Conservation (phyloP, 2,329 filamentous ascomycete species). For the Aspergillus fischeri region DNA sequence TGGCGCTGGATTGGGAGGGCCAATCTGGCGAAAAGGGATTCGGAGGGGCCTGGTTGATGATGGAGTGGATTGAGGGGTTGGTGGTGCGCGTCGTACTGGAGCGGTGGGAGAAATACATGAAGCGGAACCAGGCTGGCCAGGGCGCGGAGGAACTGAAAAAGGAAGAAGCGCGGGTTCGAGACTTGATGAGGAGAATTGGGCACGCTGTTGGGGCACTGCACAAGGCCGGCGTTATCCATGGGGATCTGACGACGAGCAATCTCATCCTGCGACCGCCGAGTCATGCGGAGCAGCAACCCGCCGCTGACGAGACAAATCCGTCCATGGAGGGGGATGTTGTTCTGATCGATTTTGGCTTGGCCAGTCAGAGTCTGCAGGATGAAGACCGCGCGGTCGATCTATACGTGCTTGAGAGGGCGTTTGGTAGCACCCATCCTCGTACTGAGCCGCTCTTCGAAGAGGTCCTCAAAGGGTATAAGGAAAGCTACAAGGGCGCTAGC, state of each 20-base stretch:
- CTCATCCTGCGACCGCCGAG: conserved; percentile 67
- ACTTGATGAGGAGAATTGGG: conserved; percentile 68
- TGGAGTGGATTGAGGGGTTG: conserved; percentile 77
- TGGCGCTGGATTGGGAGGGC: conserved; percentile 62
- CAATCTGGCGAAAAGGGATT: conserved; percentile 53
- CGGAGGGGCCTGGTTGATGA: conserved; percentile 72
- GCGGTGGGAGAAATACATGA: conserved; percentile 57
- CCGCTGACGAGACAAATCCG: conserved; percentile 17
- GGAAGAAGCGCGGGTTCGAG: conserved; percentile 52
- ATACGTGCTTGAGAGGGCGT: conserved; percentile 91
- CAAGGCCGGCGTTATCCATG: conserved; percentile 81
- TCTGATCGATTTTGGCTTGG: conserved; percentile 91
- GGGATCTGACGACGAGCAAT: conserved; percentile 95
- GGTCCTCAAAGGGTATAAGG: conserved; percentile 69
- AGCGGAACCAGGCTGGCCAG: conserved; percentile 26
- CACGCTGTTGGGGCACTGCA: conserved; percentile 71
- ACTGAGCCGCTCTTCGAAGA: conserved; percentile 72
- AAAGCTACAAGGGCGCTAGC: conserved; percentile 69
- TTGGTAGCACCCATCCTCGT: conserved; percentile 87
- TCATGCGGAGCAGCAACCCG: conserved; percentile 11
- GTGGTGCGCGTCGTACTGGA: conserved; percentile 69
- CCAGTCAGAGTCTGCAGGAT: conserved; percentile 73
- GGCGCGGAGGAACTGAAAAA: conserved; percentile 29
- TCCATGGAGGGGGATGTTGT: conserved; percentile 68
- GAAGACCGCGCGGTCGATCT: conserved; percentile 95